Evolutionary conservation across 1,284 basidiomycete species (phyloP), one percentile per base, ranked within the genome.

Genomic region (Gymnopus androsaceus): DNA sequence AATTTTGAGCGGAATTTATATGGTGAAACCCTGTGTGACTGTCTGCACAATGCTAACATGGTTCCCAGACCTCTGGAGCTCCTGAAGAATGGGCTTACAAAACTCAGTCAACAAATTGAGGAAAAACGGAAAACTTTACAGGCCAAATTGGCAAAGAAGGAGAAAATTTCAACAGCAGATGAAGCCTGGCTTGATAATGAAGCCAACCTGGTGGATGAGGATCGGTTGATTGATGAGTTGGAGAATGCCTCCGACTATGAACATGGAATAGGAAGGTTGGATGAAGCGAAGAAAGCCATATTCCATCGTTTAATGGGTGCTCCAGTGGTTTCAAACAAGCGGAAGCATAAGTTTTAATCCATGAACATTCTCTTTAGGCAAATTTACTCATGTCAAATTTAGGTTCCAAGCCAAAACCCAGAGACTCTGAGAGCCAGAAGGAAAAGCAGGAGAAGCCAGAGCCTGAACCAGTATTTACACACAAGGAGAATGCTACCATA

Each of bases 221-320:
- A 58, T 37, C 44, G 9, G 2, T 51, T 57, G n/a, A n/a, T 66
- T 34, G 59, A 65, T 9, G 30, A 25, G 3, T 51, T 63, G 12
- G 63, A 65, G n/a, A 44, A 55, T 9, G 64, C 62, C n/a, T 64
- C 62, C 2, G 61, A 65, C 42, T 61, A 57, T 42, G 63, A 63
- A 51, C 36, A 37, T 14, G 3, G 15, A 17, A 37, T 37, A 46
- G 33, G 14, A 58, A 49, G 5, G 15, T 61, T 31, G 0, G 3
- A 37, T 37, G 1, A 15, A 37, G 36, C 19, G 36, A 3, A 37
- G n/a, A n/a, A n/a, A n/a, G n/a, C n/a, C n/a, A n/a, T n/a, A n/a
- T n/a, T n/a, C n/a, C n/a, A n/a, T n/a, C n/a, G n/a, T n/a, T n/a
- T n/a, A n/a, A n/a, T n/a, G n/a, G n/a, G n/a, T n/a, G n/a, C n/a